Percentiles rank a stretch among this genome's conserved stretches.
phyloP scores from a whole-genome alignment of 2,329 filamentous ascomycete species.

The Aschersonia sp. region DNA sequence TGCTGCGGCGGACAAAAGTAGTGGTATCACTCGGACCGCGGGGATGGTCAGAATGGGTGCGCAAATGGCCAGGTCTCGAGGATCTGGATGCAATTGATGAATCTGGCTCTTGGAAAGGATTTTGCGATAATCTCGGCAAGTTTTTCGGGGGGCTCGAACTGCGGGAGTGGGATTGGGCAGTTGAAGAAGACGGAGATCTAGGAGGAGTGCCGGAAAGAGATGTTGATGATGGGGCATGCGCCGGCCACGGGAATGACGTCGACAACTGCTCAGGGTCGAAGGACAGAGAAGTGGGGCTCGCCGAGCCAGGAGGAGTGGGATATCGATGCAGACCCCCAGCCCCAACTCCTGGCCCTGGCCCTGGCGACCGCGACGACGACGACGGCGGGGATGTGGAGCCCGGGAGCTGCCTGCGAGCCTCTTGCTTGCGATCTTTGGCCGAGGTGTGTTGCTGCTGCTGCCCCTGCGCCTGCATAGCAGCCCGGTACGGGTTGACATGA shows the following conservation, averaged over 20 bases:
- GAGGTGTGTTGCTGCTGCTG: too few species aligned
- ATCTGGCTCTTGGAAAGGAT: constrained; percentile 3
- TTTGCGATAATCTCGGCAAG: background rate
- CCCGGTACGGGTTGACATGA: constrained; percentile 22
- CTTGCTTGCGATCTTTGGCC: too few species aligned
- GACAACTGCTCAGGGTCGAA: constrained; percentile 26
- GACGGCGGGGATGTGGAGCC: too few species aligned
- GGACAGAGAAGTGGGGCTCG: constrained; percentile 27
- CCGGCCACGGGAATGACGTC: constrained; percentile 15
- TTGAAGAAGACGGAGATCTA: background rate
- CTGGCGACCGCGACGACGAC: too few species aligned
- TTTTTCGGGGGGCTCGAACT: background rate
- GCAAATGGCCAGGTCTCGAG: too few species aligned
- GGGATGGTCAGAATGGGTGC: too few species aligned
- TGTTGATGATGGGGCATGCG: background rate
- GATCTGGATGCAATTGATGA: too few species aligned
- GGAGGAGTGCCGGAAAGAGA: background rate
- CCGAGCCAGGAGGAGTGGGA: constrained; percentile 37
- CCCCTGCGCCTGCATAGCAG: too few species aligned
- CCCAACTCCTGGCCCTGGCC: too few species aligned
- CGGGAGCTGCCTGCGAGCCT: too few species aligned
- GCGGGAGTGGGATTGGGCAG: background rate
- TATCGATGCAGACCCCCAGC: background rate
- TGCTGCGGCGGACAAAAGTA: constrained; percentile 5
- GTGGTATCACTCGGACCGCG: background rate